Conservation (phyloP, 2,329 filamentous ascomycete species). For the Verticillium nubilum region DNA sequence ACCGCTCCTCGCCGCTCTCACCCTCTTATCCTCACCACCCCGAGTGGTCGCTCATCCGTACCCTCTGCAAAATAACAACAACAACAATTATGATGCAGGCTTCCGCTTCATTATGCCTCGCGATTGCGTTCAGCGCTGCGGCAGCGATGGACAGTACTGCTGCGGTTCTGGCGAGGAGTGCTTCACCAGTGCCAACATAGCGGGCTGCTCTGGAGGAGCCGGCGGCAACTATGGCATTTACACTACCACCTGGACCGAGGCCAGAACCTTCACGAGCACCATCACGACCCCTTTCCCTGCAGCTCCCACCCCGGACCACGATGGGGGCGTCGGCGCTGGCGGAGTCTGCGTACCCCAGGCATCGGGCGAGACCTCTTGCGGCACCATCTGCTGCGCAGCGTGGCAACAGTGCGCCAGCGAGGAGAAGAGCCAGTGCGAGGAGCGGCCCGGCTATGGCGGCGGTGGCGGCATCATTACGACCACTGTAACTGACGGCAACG, state of each 20-base stretch:
- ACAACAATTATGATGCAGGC: constrained; percentile 41
- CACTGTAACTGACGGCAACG: constrained; percentile 35
- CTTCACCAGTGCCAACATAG: constrained; percentile 44
- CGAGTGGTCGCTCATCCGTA: constrained; percentile 38
- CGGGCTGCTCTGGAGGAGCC: constrained; percentile 38
- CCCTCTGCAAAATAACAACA: constrained; percentile 30
- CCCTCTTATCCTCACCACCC: constrained; percentile 31
- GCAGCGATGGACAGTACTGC: constrained; percentile 49
- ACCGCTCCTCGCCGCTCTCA: constrained; percentile 17
- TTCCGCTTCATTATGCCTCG: constrained; percentile 45
- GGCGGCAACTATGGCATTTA: constrained; percentile 29
- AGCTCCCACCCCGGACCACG: constrained; percentile 31
- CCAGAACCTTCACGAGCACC: constrained; percentile 55
- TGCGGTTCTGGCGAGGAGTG: constrained; percentile 44
- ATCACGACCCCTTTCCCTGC: constrained; percentile 42
- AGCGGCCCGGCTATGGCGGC: constrained; percentile 26
- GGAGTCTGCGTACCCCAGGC: constrained; percentile 43
- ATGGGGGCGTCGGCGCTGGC: constrained; percentile 2
- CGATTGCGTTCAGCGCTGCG: constrained; percentile 48
- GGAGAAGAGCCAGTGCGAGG: constrained; percentile 49
- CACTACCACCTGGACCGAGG: constrained; percentile 58
- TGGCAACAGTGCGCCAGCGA: constrained; percentile 60
- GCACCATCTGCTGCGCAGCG: constrained; percentile 63
- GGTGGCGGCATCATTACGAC: constrained; percentile 27
- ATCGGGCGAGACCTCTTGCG: constrained; percentile 57